Base-by-base conservation (phyloP, 305 asterid species). In the Stenogyne calaminthoides region DNA sequence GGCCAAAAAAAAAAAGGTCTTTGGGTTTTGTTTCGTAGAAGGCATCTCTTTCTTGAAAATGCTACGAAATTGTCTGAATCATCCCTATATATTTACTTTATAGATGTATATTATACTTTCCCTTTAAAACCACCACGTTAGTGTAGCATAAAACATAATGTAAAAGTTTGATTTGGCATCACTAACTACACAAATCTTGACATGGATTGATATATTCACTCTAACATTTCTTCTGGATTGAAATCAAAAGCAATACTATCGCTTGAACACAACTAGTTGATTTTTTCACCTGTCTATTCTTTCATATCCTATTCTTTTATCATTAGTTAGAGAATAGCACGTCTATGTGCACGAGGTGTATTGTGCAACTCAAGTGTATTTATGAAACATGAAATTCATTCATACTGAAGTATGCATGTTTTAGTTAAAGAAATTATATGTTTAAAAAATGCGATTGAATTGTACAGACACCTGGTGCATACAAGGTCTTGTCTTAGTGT, bases 141-240 rank as follows among this genome's bases (percentile, higher is more conserved):
- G 20, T 60, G 14, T 60, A 18, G 51, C n/a, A 62, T 34, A 7
- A 46, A 44, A 16, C 32, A 32, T 29, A 25, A 42, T 29, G 55
- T 11, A 10, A 11, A 57, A 49, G 14, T 19, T 62, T 61, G 70
- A 51, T 36, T 32, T 61, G 29, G 34, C 67, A 59, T 49, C 77
- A 51, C 44, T 32, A 16, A 19, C 64, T 15, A 9, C n/a, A 46
- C 34, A 47, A 71, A 72, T 40, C 59, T 54, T 46, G 15, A 46
- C 19, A 39, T 27, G 40, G 2, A 46, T 46, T 44, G 51, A 3
- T 37, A 46, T 49, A 27, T n/a, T 25, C 46, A 19, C 42, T 72
- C 36, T 19, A 61, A 25, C 25, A 64, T 54, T 0, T 64, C 56
- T 27, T 20, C 27, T 51, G 58, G 58, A 42, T 29, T 64, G 72